Conservation (phyloP, 768 basidiomycete genomes). For the Kwoniella botswanensis region DNA sequence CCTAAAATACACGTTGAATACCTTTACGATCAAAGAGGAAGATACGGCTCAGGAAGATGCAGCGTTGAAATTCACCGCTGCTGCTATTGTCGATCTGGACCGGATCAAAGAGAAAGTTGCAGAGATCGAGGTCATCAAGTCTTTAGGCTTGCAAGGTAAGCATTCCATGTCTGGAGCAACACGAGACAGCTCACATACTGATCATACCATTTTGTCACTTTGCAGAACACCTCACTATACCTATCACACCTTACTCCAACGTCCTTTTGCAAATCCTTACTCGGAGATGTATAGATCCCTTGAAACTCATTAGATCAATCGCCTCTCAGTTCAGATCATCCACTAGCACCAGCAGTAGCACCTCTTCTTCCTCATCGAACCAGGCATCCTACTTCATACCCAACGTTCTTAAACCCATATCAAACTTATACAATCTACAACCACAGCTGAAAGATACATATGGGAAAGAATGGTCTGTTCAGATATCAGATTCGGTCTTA, state of each 20-base stretch:
- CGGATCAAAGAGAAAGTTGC: constrained; percentile 59
- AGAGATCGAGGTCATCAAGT: constrained; percentile 58
- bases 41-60: constrained; percentile 61
- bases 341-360: constrained; percentile 60
- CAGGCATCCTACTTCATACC: constrained; percentile 84
- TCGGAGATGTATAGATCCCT: constrained; percentile 80
- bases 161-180: too few relatives aligned
- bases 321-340: constrained; percentile 87
- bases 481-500: constrained; percentile 71
- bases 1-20: constrained; percentile 66
- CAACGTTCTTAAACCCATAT: constrained; percentile 78
- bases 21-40: constrained; percentile 25
- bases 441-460: constrained; percentile 68
- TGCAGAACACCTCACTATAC: constrained; percentile 24
- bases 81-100: constrained; percentile 68
- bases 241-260: constrained; percentile 27
- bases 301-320: constrained; percentile 82
- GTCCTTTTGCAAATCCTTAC: constrained; percentile 71
- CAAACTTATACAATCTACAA: constrained; percentile 66
- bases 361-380: constrained; percentile 45
- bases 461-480: constrained; percentile 58
- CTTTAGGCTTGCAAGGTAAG: constrained; percentile 24
- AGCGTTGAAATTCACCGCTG: constrained; percentile 40
- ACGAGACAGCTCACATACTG: too few relatives aligned
- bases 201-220: neutral